Conservation (phyloP, 2,329 filamentous ascomycete genomes). For the Pseudopithomyces chartarum region DNA sequence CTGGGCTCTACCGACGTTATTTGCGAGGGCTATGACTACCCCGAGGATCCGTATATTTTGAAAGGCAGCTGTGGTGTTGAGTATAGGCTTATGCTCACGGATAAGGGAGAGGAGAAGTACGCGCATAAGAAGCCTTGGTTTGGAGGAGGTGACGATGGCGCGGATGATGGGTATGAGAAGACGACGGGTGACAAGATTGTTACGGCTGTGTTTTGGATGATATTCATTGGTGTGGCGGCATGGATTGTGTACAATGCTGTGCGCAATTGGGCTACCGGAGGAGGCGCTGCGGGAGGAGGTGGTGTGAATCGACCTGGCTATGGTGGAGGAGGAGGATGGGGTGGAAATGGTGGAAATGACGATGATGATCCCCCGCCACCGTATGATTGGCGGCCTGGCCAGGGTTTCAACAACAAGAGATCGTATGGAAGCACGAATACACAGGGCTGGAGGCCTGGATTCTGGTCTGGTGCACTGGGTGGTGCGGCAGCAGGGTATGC, state of each 20-base stretch:
- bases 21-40: slow-evolving; percentile 82
- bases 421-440: slow-evolving; percentile 21
- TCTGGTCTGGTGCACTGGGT: slow-evolving; percentile 71
- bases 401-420: slow-evolving; percentile 19
- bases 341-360: slow-evolving; percentile 33
- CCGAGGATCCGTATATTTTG: slow-evolving; percentile 83
- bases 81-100: slow-evolving; percentile 80
- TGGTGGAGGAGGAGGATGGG: slow-evolving; percentile 45
- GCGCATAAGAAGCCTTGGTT: slow-evolving; percentile 57
- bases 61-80: slow-evolving; percentile 93
- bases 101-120: slow-evolving; percentile 73
- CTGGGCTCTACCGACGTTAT: slow-evolving; percentile 87
- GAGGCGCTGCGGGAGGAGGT: slow-evolving; percentile 26
- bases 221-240: slow-evolving; percentile 64
- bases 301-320: slow-evolving; percentile 38
- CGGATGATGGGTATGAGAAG: slow-evolving; percentile 26
- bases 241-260: slow-evolving; percentile 68
- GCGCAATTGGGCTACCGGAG: slow-evolving; percentile 26
- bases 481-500: slow-evolving; percentile 73
- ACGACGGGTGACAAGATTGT: slow-evolving; percentile 35
- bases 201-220: slow-evolving; percentile 60
- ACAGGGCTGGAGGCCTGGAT: slow-evolving; percentile 71
- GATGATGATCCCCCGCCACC: slow-evolving; percentile 59
- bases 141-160: slow-evolving; percentile 45
- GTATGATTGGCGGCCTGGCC: slow-evolving; percentile 45